phyloP scores from a whole-genome alignment of 1,284 basidiomycete genomes.

The Pholiota adiposa region DNA sequence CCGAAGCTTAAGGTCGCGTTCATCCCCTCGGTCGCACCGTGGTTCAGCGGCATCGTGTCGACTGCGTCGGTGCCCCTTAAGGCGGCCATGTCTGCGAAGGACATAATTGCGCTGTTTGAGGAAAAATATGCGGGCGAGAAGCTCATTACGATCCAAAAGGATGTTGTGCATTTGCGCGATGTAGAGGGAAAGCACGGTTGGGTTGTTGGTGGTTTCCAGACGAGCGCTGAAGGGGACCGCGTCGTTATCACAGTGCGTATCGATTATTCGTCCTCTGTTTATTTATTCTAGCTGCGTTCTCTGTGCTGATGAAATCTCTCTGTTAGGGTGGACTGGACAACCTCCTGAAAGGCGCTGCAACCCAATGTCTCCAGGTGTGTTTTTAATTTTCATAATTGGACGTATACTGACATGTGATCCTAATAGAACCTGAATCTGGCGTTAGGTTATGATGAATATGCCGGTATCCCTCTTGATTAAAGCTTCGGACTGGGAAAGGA shows the following conservation, averaged over 20 bases:
- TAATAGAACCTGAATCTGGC: conserved; percentile 9
- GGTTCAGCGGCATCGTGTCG: conserved; percentile 96
- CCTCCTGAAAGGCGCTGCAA: conserved; percentile 95
- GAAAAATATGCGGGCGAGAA: conserved; percentile 80
- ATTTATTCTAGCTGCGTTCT: conserved; percentile 9
- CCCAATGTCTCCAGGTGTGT: conserved; percentile 90
- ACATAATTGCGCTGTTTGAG: conserved; percentile 81
- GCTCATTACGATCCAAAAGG: conserved; percentile 71
- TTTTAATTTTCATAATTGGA: not conserved
- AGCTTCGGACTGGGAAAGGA: too few species aligned
- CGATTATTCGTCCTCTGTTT: conserved; percentile 2
- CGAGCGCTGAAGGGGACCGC: conserved; percentile 86
- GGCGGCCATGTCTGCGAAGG: conserved; percentile 65
- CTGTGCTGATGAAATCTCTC: conserved; percentile 8
- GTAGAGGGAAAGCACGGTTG: conserved; percentile 87
- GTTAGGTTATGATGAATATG: conserved; percentile 10
- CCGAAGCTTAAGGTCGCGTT: conserved; percentile 76
- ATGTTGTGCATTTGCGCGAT: conserved; percentile 80
- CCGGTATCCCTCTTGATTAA: conserved; percentile 6
- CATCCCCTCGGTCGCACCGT: conserved; percentile 87
- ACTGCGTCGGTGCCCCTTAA: conserved; percentile 84
- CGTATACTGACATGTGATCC: not conserved
- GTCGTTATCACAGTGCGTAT: conserved; percentile 89
- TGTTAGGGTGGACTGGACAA: conserved; percentile 90
- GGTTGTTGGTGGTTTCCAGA: conserved; percentile 92